Percentiles rank a stretch among this genome's conserved stretches.
Evolutionary conservation across 441 rosid species (phyloP).

Genomic region (Theobroma grandiflorum): DNA sequence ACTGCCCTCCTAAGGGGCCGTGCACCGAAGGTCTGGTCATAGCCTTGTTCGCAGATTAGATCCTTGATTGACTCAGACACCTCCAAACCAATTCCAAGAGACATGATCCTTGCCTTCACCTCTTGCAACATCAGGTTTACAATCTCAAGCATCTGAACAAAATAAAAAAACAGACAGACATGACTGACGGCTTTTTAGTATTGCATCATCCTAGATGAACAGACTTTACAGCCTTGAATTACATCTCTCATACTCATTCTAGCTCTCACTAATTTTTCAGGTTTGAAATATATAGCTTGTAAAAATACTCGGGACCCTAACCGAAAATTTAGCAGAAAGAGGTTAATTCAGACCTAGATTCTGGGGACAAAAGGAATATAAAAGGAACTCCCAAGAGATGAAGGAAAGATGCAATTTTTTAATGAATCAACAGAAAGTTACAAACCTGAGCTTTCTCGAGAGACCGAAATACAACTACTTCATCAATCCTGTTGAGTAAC

Average conservation of each 20-base stretch:
- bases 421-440: slow-evolving; percentile 12
- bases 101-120: slow-evolving; percentile 76
- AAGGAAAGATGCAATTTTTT: background rate
- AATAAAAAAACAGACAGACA: background rate
- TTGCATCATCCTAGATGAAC: background rate
- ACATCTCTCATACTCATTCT: slow-evolving; percentile 4
- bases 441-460: slow-evolving; percentile 90
- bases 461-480: slow-evolving; percentile 70
- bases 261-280: background rate
- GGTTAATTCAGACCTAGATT: too few relatives aligned
- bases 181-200: background rate
- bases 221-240: background rate
- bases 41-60: slow-evolving; percentile 82
- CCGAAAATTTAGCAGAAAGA: background rate
- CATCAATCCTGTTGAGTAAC: slow-evolving; percentile 79
- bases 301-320: background rate
- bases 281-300: slow-evolving; percentile 2
- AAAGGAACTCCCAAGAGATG: background rate
- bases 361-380: background rate
- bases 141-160: slow-evolving; percentile 80
- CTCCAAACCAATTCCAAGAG: slow-evolving; percentile 85
- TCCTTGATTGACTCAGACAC: slow-evolving; percentile 81
- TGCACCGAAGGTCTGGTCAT: slow-evolving; percentile 81
- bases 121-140: slow-evolving; percentile 86
- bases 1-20: slow-evolving; percentile 89